These are phyloP conservation scores for Verbascum thapsus DNA, from an alignment of 257 asterid species.

Conservation along the genomic window DNA sequence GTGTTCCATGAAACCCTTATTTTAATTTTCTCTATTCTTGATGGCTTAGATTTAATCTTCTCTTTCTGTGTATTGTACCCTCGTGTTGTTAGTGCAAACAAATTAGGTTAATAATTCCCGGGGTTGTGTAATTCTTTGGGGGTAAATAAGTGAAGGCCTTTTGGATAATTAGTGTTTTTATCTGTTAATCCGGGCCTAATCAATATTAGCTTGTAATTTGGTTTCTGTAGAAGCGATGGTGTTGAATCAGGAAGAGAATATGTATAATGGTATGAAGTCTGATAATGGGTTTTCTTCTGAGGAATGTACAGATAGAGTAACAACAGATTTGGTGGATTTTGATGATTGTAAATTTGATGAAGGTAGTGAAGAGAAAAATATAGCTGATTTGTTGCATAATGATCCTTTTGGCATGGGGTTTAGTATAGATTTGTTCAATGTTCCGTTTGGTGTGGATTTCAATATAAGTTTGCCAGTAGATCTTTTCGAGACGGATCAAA, in stretches of 20 bases:
- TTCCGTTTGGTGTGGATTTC: conserved; percentile 48
- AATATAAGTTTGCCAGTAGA: conserved; percentile 52
- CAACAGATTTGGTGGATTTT: conserved; percentile 27
- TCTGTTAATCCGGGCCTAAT: conserved; percentile 12
- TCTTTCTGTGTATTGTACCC: background rate
- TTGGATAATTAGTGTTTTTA: conserved; percentile 9
- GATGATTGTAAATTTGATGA: conserved; percentile 40
- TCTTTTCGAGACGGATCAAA: conserved; percentile 57
- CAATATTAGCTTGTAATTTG: conserved; percentile 4
- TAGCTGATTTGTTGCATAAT: conserved; percentile 61
- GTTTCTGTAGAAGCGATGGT: conserved; percentile 38
- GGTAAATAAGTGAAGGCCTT: conserved; percentile 12
- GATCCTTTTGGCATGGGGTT: conserved; percentile 62
- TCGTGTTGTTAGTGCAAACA: background rate
- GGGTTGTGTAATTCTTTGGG: background rate
- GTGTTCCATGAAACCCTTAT: conserved; percentile 16
- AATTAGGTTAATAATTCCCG: conserved; percentile 23
- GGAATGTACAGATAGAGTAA: conserved; percentile 25
- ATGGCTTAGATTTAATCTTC: conserved; percentile 18
- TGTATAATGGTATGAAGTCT: conserved; percentile 30
- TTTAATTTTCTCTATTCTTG: background rate
- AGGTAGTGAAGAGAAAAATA: conserved; percentile 35
- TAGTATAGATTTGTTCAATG: conserved; percentile 39
- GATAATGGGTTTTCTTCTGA: conserved; percentile 37
- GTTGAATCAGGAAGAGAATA: conserved; percentile 39